Conservation (phyloP, 2,329 filamentous ascomycete genomes). For the Fusarium gaditjirri region DNA sequence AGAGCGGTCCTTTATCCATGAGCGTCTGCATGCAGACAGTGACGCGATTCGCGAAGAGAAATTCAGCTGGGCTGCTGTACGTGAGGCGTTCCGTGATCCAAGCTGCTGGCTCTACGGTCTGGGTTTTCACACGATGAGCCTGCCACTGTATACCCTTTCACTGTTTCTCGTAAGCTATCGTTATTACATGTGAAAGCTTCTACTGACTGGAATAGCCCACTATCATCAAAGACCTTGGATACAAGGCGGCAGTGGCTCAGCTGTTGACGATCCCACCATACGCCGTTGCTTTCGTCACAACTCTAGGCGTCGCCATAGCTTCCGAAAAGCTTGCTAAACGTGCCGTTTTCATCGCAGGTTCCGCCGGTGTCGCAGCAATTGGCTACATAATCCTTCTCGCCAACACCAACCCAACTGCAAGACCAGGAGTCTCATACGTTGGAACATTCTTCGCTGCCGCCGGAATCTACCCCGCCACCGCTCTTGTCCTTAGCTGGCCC, state of each 20-base stretch:
- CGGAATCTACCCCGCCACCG: slow-evolving; percentile 74
- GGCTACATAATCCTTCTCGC: slow-evolving; percentile 71
- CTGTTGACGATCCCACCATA: slow-evolving; percentile 73
- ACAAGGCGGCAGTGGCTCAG: slow-evolving; percentile 63
- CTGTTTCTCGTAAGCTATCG: slow-evolving; percentile 59
- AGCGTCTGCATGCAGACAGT: slow-evolving; percentile 72
- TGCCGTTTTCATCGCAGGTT: slow-evolving; percentile 71
- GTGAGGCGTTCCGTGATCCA: slow-evolving; percentile 70
- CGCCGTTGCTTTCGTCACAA: slow-evolving; percentile 69
- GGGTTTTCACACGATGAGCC: slow-evolving; percentile 76
- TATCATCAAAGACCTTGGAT: slow-evolving; percentile 65
- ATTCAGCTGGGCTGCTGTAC: slow-evolving; percentile 75
- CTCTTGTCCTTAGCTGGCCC: slow-evolving; percentile 74
- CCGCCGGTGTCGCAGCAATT: slow-evolving; percentile 65
- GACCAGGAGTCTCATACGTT: slow-evolving; percentile 67
- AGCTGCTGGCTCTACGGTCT: slow-evolving; percentile 80
- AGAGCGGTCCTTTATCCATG: slow-evolving; percentile 67
- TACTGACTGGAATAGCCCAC: slow-evolving; percentile 50
- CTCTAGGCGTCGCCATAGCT: slow-evolving; percentile 66
- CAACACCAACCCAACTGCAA: slow-evolving; percentile 56
- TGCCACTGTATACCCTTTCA: slow-evolving; percentile 68
- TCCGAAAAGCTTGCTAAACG: slow-evolving; percentile 68
- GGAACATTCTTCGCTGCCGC: slow-evolving; percentile 72
- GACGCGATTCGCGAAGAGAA: slow-evolving; percentile 75
- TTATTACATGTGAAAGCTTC: fast-evolving